Evolutionary conservation across 306 rosid species (phyloP), one percentile per base, ranked within the genome.

Genomic region (Cicer pinnatifidum): DNA sequence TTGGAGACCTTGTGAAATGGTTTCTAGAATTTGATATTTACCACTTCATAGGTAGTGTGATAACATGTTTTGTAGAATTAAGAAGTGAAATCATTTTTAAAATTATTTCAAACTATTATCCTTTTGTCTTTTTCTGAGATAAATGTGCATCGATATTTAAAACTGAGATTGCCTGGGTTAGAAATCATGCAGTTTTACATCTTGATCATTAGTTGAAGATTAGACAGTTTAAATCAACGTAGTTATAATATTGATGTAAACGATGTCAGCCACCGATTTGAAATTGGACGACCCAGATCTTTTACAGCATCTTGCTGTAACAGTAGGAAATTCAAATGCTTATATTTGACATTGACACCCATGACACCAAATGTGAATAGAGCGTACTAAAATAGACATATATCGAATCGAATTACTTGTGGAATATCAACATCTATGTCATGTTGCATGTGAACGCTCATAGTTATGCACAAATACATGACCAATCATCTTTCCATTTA

Each of bases 1-100:
- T 17, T 91, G 99, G 97, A 83, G 75, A 73, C 85, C 87, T 37
- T 91, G 84, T 75, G 69, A 44, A 52, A 65, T 37, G 33, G 46
- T 51, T 78, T 45, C 72, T 39, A 39, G 44, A 67, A 12, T 47
- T 47, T 68, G 59, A 68, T 48, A 35, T 11, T 19, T 20, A 44
- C 56, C 56, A 66, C 54, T 35, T 51, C 48, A 16, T 38, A 52
- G 63, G 41, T 35, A 46, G 47, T 16, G n/a, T 16, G 9, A 23
- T 40, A 56, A 48, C 20, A 7, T 38, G 13, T 71, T 56, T 43
- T 15, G 33, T 28, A 35, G 65, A 16, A 17, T 15, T 15, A 35
- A 33, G 15, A 54, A 40, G 71, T 39, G 7, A 41, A 23, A 8
- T 2, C 17, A 11, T 66, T 56, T 7, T 9, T n/a, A 39, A 9